Base-by-base conservation (phyloP, 495 filamentous ascomycete genomes). In the Chlorociboria aeruginascens region DNA sequence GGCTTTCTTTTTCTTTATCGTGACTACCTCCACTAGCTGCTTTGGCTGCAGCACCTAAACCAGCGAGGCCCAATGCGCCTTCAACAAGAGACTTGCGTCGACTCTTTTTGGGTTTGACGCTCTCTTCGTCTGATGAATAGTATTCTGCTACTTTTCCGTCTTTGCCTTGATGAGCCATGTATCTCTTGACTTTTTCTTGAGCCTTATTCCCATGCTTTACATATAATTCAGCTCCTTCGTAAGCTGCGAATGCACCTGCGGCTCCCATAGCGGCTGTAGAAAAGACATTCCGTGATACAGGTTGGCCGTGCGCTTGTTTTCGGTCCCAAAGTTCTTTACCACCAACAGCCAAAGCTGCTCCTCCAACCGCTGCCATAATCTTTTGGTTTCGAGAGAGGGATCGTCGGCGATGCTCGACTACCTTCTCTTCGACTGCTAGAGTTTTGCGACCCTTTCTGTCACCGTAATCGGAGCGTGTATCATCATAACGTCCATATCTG, bases 11-110 rank as follows among this genome's bases (percentile, higher is more conserved):
- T 1, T 25, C 20, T 40, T 57, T 55, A 29, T 59, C 50, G 31
- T 53, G 48, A 34, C 54, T 46, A 29, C 53, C 45, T 40, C 42
- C 53, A 25, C 20, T 25, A 48, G 53, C 62, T 46, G 70, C 74
- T 50, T 75, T 74, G 51, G 75, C 71, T 45, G 73, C 73, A 39
- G 73, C 69, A n/a, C 81, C 82, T 17, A 89, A 68, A 31, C 84
- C 84, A 10, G 84, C 68, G 3, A 76, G 73, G 41, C 73, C 78
- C 4, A 87, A 65, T 8, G 82, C 83, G 54, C 77, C 75, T 61
- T 88, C 83, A 39, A 83, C 73, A 45, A 86, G 66, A 40, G 83
- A 87, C 64, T 86, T 89, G 61, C 79, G 49, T 25, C 58, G 58
- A 34, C 53, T 54, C 39, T 56, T 54, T 64, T 58, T 66, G 69